These are phyloP conservation scores for Alternaria atra DNA, from an alignment of 2,329 filamentous ascomycete species.

Conservation along the genomic window DNA sequence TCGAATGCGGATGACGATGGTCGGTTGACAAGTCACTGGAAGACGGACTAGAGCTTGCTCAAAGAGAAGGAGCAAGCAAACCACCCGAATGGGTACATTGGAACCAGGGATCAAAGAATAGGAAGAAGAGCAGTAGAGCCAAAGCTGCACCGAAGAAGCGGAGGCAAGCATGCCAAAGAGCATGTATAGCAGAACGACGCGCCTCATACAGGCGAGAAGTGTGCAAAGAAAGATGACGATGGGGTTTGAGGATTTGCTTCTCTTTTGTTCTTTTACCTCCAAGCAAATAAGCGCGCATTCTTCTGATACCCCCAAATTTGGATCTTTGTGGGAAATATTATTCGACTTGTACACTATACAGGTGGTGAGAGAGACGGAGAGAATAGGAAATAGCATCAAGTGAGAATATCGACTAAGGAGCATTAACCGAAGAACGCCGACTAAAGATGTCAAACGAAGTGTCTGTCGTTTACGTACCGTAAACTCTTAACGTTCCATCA, in stretches of 20 bases:
- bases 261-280: neutral
- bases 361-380: neutral
- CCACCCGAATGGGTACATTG: neutral
- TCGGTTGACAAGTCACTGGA: constrained; percentile 83
- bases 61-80: neutral
- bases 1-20: constrained; percentile 82
- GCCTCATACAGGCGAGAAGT: neutral
- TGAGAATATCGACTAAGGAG: neutral
- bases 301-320: constrained; percentile 42
- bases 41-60: constrained; percentile 72
- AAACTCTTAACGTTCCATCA: no score
- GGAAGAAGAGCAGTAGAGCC: neutral
- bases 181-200: neutral
- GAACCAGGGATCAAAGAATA: neutral
- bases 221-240: neutral
- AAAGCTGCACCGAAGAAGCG: neutral
- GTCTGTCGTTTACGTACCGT: no score
- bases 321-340: constrained; percentile 14
- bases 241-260: constrained; percentile 1
- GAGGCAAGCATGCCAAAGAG: neutral
- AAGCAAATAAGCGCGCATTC: constrained; percentile 22
- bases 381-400: neutral
- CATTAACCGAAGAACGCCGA: no score
- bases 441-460: no score
- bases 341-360: constrained; percentile 1